phyloP scores from a whole-genome alignment of 2,329 filamentous ascomycete species.

The Colletotrichum gigasporum region DNA sequence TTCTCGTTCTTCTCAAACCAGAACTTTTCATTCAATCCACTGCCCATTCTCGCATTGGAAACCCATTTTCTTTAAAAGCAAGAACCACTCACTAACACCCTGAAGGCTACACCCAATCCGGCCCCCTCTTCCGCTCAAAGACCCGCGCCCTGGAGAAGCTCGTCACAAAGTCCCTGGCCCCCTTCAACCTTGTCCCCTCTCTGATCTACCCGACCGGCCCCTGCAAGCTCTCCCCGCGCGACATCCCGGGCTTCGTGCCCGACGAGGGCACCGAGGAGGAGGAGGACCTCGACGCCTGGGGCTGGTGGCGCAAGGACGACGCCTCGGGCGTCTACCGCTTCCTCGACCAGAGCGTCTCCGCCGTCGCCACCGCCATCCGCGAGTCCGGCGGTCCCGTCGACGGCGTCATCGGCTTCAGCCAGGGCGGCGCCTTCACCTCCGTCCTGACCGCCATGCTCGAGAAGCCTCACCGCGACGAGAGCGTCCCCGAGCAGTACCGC shows the following conservation, averaged over 20 bases:
- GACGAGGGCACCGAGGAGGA: constrained; percentile 34
- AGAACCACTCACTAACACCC: background rate
- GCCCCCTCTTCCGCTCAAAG: constrained; percentile 85
- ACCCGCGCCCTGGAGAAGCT: constrained; percentile 87
- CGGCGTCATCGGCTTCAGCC: constrained; percentile 83
- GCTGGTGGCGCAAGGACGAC: constrained; percentile 82
- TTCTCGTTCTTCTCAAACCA: background rate
- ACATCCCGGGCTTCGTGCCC: constrained; percentile 75
- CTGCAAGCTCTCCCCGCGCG: constrained; percentile 66
- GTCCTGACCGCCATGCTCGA: constrained; percentile 81
- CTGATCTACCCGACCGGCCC: constrained; percentile 78
- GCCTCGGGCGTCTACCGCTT: constrained; percentile 71
- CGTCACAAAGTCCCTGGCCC: constrained; percentile 76
- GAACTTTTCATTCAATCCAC: too few relatives aligned
- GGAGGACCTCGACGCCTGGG: constrained; percentile 74
- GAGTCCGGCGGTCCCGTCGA: constrained; percentile 76
- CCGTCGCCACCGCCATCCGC: constrained; percentile 69
- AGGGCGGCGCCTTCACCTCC: constrained; percentile 78
- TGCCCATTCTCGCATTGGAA: too few relatives aligned
- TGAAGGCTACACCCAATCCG: constrained; percentile 88
- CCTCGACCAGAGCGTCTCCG: constrained; percentile 73
- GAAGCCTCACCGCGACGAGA: constrained; percentile 42
- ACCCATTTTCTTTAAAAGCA: background rate
- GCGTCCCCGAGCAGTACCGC: constrained; percentile 37
- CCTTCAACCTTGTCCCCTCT: constrained; percentile 61